Evolutionary conservation across 257 asterid species (phyloP), one percentile per base, ranked within the genome.

Genomic region (Prunella vulgaris): DNA sequence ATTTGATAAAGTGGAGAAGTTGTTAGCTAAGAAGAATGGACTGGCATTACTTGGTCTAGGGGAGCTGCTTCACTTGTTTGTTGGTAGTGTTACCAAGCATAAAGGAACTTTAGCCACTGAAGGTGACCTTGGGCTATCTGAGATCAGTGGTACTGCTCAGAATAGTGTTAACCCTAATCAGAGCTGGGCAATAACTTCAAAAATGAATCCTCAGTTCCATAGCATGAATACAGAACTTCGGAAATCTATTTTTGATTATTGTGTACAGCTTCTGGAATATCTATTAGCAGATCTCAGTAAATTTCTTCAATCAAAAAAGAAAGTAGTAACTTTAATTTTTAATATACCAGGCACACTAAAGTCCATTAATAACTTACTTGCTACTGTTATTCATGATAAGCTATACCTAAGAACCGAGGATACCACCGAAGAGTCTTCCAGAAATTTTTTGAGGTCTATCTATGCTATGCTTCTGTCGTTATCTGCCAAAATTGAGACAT

Each of bases 1-100:
- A 18, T 90, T 93, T 74, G 92, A 88, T 82, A 81, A 82, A 78
- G 78, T 93, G 86, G 95, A 82, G 84, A 83, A 86, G 78, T 83
- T 84, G 14, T 83, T 88, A 60, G 79, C 86, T 6, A 63, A 76
- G 74, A 88, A 85, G 82, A 82, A 82, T 68, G 80, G 38, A 17
- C 69, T 71, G 67, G 87, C 95, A 20, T 42, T 84, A 81, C 71
- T 76, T 77, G 95, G 96, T 75, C 75, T 89, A 5, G 97, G 92
- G 56, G 84, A 82, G 80, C 81, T 93, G 80, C 84, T 88, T 73
- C 94, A 73, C 74, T 79, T 86, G 86, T 84, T 93, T 77, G 89
- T 83, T 69, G 73, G 74, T 68, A 81, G 89, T 71, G 84, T 80
- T 49, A 67, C 74, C 44, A 87, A 80, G 82, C 84, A 83, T 57